Evolutionary conservation across 208 protist genomes (phyloP), one percentile per base, ranked within the genome.

Genomic region (Wallacemonas rigidus): DNA sequence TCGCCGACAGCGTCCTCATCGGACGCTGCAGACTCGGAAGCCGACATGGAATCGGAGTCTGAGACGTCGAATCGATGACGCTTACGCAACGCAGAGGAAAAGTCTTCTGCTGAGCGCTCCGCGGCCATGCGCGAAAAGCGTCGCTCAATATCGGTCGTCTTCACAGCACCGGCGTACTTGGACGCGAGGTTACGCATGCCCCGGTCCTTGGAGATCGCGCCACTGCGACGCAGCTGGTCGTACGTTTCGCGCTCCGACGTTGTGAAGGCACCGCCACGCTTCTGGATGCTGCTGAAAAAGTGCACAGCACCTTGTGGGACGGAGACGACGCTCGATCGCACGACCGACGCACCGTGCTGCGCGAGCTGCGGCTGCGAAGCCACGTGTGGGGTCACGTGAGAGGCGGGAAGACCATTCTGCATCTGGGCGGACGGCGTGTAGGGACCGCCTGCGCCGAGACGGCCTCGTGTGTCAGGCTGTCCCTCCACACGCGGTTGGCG

Each of bases 251-350:
- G 69, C 67, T 90, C 86, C n/a, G 80, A 82, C 38, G 74, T 74
- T 7, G 90, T 92, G 69, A 93, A 93, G 75, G 82, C 86, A 50
- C 90, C 90, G 12, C 90, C 90, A 38, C 86, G 85, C 67, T 89
- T 85, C 71, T 93, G 87, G 17, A 95, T 86, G 67, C 88, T 93
- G 68, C 85, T 92, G 80, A 88, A 95, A 61, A 95, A 95, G 9
- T 89, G 71, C 40, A 93, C 84, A 36, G 72, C 90, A 69, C 85
- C 89, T 55, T 79, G 77, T 1, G 76, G 80, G 6, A 79, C 70
- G 7, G 76, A 67, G 8, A 81, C 67, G 54, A 71, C 76, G 70
- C 85, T 81, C 35, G 86, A 84, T 62, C 86, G 83, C 69, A 95
- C 90, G 14, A 93, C 80, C n/a, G 83, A 62, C 35, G 85, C 88